Evolutionary conservation across 495 filamentous ascomycete genomes (phyloP), one percentile per base, ranked within the genome.

Genomic region (Hypoxylon lenormandii): DNA sequence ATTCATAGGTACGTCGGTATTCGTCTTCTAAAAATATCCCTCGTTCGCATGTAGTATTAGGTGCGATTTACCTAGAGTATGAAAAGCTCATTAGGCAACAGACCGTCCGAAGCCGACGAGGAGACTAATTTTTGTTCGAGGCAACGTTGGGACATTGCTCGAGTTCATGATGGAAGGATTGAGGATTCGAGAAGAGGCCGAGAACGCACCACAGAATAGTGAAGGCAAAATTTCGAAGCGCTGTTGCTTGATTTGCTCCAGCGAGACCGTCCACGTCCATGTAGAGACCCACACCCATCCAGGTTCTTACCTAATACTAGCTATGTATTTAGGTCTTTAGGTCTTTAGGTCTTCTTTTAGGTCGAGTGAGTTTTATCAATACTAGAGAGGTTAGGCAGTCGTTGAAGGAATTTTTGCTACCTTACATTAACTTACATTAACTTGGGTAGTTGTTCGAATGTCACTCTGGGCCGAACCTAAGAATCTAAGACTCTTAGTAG

Each of bases 141-240:
- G 62, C 58, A 40, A 46, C 57, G 57, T 52, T 71, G 68, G 47
- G 47, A 62, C 62, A 70, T 33, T 65, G 56, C 30, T 70, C 45
- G 56, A 65, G 46, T 45, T 56, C 55, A 66, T 71, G 61, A 42
- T 52, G 38, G 63, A 60, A 28, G 63, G 48, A 63, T 71, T 66
- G 55, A 40, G 45, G 40, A 40, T 64, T 51, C 26, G 40, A 60
- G 43, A 10, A 45, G 28, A 46, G 51, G 61, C 57, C 56, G 52
- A 70, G 61, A 62, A 70, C 56, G 67, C 61, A 65, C 61, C 61
- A 57, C 3, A 51, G 28, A 60, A 40, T 1, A 47, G 26, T 33
- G 46, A 64, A 62, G 56, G 60, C 53, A 64, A 70, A 60, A 66
- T 64, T 64, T 59, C 36, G 33, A 51, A 33, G 19, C 43, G 18